Evolutionary conservation across 345 rosid genomes (phyloP), one percentile per base, ranked within the genome.

Genomic region (Eutrema heterophyllum): DNA sequence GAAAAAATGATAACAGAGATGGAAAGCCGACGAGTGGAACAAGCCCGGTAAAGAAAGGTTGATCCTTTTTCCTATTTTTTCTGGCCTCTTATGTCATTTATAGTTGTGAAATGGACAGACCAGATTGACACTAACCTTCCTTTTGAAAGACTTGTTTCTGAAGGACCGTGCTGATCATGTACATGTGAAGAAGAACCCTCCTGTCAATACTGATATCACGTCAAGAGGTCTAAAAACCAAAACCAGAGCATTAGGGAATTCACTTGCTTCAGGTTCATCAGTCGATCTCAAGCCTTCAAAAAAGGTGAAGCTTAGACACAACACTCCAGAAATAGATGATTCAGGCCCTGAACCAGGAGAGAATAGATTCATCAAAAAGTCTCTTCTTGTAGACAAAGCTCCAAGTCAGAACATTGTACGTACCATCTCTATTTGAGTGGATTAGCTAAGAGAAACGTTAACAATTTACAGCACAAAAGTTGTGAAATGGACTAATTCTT

Each of bases 261-360:
- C 44, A 7, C 12, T 29, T 63, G 41, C 56, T 51, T 49, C 56
- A 32, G 79, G 56, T 18, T 29, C 81, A 68, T 68, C 75, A 61
- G 44, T 18, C 14, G 62, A 61, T 65, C 26, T 44, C 48, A 54
- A 2, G 39, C 81, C 78, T 72, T 49, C 32, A 8, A 85, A 85
- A 69, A 83, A 33, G 81, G 79, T 83, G 74, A 87, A 79, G 75
- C 58, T 67, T 69, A 44, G 59, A 71, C 60, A 33, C 58, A 68
- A 52, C 55, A 74, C 65, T 16, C 44, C 66, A 68, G 48, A 73
- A 61, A 15, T 71, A 29, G 64, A 59, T 11, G 69, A 50, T 33
- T 38, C 27, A 56, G 53, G 29, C 32, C 43, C 58, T 76, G 67
- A 68, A 71, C 36, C 12, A 59, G 81, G 14, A 67, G 71, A 55